Conservation (phyloP, 345 rosid genomes). For the Jatropha curcas region DNA sequence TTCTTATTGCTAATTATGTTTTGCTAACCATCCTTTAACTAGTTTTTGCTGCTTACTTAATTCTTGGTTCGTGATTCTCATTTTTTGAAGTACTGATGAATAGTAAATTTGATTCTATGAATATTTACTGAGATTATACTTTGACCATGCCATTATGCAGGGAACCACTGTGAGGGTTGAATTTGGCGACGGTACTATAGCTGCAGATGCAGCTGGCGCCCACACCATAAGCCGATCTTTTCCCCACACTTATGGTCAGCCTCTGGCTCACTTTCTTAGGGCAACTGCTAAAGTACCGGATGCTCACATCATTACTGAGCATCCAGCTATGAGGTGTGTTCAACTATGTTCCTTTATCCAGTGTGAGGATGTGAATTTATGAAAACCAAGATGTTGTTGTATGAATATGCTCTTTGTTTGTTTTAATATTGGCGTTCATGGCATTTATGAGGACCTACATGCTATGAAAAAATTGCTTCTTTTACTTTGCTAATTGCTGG, state of each 20-base stretch:
- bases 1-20: neutral
- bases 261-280: conserved; percentile 93
- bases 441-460: no score
- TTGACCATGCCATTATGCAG: conserved; percentile 36
- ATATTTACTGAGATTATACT: neutral
- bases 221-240: conserved; percentile 64
- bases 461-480: no score
- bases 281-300: conserved; percentile 80
- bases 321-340: conserved; percentile 66
- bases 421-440: neutral
- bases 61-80: neutral
- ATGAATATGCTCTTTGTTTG: no score
- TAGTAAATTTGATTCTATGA: neutral
- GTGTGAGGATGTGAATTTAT: neutral
- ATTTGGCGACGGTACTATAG: conserved; percentile 76
- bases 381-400: neutral
- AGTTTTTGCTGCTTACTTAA: neutral
- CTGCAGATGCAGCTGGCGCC: conserved; percentile 65
- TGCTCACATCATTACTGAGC: conserved; percentile 90
- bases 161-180: conserved; percentile 97
- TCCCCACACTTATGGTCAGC: conserved; percentile 86
- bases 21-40: neutral
- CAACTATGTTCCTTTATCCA: neutral
- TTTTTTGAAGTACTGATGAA: no score
- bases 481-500: neutral